Conservation (phyloP, 352 stramenopile genomes). For the Globisporangium cederbergense region DNA sequence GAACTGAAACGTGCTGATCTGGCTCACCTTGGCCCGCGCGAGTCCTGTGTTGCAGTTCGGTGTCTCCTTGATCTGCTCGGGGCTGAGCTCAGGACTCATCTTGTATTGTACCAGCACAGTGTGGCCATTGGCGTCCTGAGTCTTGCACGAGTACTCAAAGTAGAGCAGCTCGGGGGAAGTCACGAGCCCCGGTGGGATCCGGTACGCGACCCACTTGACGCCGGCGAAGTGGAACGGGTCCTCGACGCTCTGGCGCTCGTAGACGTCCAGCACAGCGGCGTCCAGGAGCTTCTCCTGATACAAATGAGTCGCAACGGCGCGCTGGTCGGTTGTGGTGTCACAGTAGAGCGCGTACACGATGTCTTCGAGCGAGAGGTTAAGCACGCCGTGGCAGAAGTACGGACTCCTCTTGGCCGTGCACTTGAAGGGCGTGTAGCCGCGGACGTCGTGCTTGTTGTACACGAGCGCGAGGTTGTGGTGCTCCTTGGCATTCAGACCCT, state of each 20-base stretch:
- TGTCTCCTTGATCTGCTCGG: slow-evolving; percentile 26
- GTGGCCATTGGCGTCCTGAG: slow-evolving; percentile 26
- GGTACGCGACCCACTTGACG: slow-evolving; percentile 39
- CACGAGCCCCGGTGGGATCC: slow-evolving; percentile 23
- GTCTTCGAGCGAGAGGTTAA: slow-evolving; percentile 38
- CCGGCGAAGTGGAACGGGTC: slow-evolving; percentile 49
- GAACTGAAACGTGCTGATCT: slow-evolving; percentile 15
- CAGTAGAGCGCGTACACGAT: slow-evolving; percentile 30
- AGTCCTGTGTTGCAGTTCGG: slow-evolving; percentile 20
- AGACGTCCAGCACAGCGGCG: slow-evolving; percentile 36
- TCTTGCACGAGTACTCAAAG: slow-evolving; percentile 37
- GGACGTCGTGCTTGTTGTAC: slow-evolving; percentile 31
- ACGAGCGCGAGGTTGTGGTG: slow-evolving; percentile 24
- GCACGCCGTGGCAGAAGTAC: slow-evolving; percentile 28
- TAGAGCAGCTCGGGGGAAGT: slow-evolving; percentile 37
- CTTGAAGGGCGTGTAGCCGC: neutral
- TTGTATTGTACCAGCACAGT: slow-evolving; percentile 26
- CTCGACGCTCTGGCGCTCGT: slow-evolving; percentile 21
- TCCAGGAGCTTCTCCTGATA: slow-evolving; percentile 49
- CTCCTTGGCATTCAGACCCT: slow-evolving; percentile 10
- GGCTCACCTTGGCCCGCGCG: slow-evolving; percentile 5
- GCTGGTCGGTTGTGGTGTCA: slow-evolving; percentile 30
- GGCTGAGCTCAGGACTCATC: slow-evolving; percentile 13
- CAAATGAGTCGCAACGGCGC: slow-evolving; percentile 32
- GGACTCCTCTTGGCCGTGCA: neutral